Percentiles rank a stretch among this genome's conserved stretches.
These are phyloP conservation scores for Cyberlindnera lachancei DNA, from an alignment of 805 yeast genomes.

Conservation along the genomic window DNA sequence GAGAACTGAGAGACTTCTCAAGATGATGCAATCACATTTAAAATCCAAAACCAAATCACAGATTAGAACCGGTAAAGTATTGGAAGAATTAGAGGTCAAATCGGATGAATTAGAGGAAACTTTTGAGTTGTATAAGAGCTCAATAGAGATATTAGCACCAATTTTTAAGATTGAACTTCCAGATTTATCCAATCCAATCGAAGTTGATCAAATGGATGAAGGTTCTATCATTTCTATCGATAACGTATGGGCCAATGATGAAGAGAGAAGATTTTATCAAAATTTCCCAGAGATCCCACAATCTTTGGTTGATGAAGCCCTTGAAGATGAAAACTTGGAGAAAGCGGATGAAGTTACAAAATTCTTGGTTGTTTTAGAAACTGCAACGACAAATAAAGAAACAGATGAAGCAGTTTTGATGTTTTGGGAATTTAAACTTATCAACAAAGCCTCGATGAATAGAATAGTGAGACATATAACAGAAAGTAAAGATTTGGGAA, in stretches of 20 bases:
- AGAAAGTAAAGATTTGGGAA: constrained; percentile 38
- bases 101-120: constrained; percentile 26
- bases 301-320: constrained; percentile 24
- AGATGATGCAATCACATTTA: constrained; percentile 28
- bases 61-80: constrained; percentile 56
- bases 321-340: constrained; percentile 24
- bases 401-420: constrained; percentile 40
- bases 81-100: constrained; percentile 31
- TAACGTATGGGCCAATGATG: constrained; percentile 56
- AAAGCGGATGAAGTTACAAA: constrained; percentile 31
- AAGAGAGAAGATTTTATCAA: constrained; percentile 58
- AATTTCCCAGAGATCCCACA: constrained; percentile 37
- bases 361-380: constrained; percentile 37
- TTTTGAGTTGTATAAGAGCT: constrained; percentile 37
- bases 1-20: constrained; percentile 29
- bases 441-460: constrained; percentile 67
- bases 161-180: constrained; percentile 33
- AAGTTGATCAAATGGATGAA: constrained; percentile 18
- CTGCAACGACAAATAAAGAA: constrained; percentile 37
- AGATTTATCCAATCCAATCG: constrained; percentile 23
- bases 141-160: constrained; percentile 37
- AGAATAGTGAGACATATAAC: constrained; percentile 50
- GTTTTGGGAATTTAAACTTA: constrained; percentile 43
- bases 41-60: constrained; percentile 44
- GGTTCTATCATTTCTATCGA: constrained; percentile 22